These are phyloP conservation scores for Phlebiopsis gigantea DNA, from an alignment of 768 basidiomycete genomes.

Conservation along the genomic window DNA sequence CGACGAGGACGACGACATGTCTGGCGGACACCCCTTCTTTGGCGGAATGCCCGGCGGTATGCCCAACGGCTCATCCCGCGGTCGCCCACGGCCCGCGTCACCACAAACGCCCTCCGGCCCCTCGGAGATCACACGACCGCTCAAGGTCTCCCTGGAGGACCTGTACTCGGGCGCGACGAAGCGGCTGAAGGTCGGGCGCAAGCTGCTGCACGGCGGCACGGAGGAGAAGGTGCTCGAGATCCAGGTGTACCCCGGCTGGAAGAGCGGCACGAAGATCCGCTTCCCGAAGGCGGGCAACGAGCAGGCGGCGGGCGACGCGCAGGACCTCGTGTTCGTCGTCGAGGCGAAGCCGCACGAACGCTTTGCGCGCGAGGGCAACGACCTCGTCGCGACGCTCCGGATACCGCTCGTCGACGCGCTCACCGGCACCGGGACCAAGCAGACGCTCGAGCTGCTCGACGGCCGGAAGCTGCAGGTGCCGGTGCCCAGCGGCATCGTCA, in stretches of 20 bases:
- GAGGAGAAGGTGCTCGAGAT: constrained; percentile 89
- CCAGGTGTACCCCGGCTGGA: constrained; percentile 85
- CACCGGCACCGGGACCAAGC: constrained; percentile 49
- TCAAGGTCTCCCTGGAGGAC: constrained; percentile 82
- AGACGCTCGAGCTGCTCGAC: constrained; percentile 67
- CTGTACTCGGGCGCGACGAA: constrained; percentile 83
- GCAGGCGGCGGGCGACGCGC: constrained; percentile 55
- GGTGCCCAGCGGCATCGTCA: constrained; percentile 63
- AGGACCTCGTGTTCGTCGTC: constrained; percentile 95
- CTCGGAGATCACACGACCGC: constrained; percentile 73
- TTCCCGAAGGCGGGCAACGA: constrained; percentile 89
- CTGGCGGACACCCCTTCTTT: constrained; percentile 39
- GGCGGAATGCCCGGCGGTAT: constrained; percentile 55
- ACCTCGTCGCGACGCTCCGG: constrained; percentile 56
- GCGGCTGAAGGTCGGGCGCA: constrained; percentile 81
- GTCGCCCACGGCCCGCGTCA: constrained; percentile 25
- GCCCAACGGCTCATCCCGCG: constrained; percentile 31
- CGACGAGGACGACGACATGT: constrained; percentile 41
- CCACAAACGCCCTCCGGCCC: constrained; percentile 37
- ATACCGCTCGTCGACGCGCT: constrained; percentile 84
- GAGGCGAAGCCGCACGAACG: constrained; percentile 86
- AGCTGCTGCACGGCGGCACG: constrained; percentile 60
- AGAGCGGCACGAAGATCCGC: constrained; percentile 90
- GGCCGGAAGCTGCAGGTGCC: constrained; percentile 70
- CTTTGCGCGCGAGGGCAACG: constrained; percentile 78